Evolutionary conservation across 306 rosid genomes (phyloP), one percentile per base, ranked within the genome.

Genomic region (Dryas drummondii): DNA sequence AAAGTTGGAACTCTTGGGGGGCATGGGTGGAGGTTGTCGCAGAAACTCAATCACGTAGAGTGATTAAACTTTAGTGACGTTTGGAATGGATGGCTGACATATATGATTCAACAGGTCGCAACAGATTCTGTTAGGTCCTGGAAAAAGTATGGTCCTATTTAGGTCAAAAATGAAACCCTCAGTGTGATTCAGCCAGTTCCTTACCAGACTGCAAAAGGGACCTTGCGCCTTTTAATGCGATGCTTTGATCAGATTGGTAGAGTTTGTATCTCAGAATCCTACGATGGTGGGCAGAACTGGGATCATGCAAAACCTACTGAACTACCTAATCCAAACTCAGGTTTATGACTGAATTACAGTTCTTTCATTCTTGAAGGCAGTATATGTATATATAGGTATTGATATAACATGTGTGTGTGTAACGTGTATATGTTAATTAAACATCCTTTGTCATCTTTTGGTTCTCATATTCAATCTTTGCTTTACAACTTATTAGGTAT

Each of bases 1-100:
- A 94, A 85, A 94, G 97, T 84, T 94, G 98, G 97, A 91, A 87
- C 85, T 94, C 97, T 47, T 91, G 98, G 98, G 98, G 98, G 0
- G 84, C 98, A 72, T 91, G 98, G 98, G 71, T 90, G 66, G 98
- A 94, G 97, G 97, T 94, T 76, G 58, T 53, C 60, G 63, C 68
- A 42, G 49, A 45, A 74, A 77, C 37, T 46, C 53, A 60, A 75
- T 76, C 78, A 48, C 47, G 44, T 66, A 74, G 59, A 75, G 52
- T 19, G 7, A 49, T 72, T 76, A 70, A 61, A 65, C 22, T 42
- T 67, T 47, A 53, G 16, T 22, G 59, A 82, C 65, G 5, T 79
- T 62, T 76, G 42, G 73, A 32, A 76, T 72, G 40, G 27, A 63
- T 52, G 45, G 64, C 71, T 89, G 66, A 86, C 66, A 66, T 75